phyloP scores from a whole-genome alignment of 129 eudicot genomes.

The Artemisia annua region DNA sequence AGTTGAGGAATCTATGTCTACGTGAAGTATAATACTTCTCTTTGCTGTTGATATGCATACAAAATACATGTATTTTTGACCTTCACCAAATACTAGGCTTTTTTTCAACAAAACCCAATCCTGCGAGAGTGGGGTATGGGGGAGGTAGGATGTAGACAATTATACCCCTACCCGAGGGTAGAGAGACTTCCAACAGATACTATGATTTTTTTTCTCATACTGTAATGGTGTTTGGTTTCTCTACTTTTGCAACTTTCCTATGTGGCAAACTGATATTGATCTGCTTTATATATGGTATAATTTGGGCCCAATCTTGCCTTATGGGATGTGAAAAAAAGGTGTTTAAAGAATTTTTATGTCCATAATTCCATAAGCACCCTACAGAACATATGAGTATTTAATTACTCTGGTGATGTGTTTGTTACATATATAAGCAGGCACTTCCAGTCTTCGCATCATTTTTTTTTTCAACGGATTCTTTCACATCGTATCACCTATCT shows the following conservation, averaged over 20 bases:
- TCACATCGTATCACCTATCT: too few relatives aligned
- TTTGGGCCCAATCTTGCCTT: neutral
- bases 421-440: slow-evolving; percentile 6
- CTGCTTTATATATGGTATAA: neutral
- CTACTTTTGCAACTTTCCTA: neutral
- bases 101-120: too few relatives aligned
- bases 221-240: neutral
- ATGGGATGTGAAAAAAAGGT: neutral
- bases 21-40: neutral
- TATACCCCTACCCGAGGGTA: too few relatives aligned
- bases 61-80: neutral
- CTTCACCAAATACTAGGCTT: neutral
- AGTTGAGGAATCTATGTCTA: too few relatives aligned
- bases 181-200: too few relatives aligned
- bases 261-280: neutral
- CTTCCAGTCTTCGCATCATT: neutral
- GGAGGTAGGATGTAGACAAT: too few relatives aligned
- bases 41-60: neutral
- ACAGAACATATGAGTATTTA: slow-evolving; percentile 9
- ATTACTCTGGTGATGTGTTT: slow-evolving; percentile 7
- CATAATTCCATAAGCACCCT: neutral
- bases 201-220: neutral
- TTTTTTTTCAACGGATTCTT: too few relatives aligned
- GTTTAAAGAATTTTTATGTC: neutral
- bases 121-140: too few relatives aligned